Conservation (phyloP, 192 early-diverging fungal species). For the Gamsiella multidivaricata region DNA sequence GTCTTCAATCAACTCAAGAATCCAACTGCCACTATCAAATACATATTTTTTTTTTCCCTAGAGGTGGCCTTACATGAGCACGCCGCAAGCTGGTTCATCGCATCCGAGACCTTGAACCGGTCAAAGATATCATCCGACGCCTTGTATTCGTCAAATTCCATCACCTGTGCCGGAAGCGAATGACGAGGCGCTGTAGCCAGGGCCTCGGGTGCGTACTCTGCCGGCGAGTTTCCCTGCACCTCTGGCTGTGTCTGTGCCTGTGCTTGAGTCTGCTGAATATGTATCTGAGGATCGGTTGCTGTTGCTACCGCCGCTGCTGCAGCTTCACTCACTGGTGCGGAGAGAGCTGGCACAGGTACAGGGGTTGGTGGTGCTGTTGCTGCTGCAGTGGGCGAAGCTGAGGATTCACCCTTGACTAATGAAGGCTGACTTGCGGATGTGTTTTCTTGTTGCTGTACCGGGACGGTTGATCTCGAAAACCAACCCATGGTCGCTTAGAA, state of each 20-base stretch:
- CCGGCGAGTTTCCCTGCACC: not conserved
- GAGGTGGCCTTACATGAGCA: conserved; percentile 50
- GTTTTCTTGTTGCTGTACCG: not conserved
- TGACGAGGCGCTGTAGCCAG: too few species aligned
- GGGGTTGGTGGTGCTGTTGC: not conserved
- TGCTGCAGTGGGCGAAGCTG: not conserved
- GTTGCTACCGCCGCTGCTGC: not conserved
- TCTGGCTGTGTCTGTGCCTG: not conserved
- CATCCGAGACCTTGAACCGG: conserved; percentile 37
- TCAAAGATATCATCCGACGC: conserved; percentile 30
- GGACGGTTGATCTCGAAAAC: conserved; percentile 39
- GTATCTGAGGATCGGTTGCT: not conserved
- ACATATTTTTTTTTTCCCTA: too few species aligned
- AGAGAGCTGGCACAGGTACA: not conserved
- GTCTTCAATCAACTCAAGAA: too few species aligned
- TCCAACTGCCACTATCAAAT: too few species aligned
- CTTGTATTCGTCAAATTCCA: conserved; percentile 44
- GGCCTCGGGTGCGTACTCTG: too few species aligned
- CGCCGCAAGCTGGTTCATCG: conserved; percentile 35
- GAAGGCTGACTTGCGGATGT: not conserved
- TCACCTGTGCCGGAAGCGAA: not conserved
- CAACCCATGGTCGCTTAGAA: conserved; percentile 25
- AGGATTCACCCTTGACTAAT: not conserved
- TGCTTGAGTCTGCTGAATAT: not conserved
- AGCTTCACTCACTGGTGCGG: not conserved